Evolutionary conservation across 352 stramenopile species (phyloP).

Genomic region (Elongisporangium senticosum): DNA sequence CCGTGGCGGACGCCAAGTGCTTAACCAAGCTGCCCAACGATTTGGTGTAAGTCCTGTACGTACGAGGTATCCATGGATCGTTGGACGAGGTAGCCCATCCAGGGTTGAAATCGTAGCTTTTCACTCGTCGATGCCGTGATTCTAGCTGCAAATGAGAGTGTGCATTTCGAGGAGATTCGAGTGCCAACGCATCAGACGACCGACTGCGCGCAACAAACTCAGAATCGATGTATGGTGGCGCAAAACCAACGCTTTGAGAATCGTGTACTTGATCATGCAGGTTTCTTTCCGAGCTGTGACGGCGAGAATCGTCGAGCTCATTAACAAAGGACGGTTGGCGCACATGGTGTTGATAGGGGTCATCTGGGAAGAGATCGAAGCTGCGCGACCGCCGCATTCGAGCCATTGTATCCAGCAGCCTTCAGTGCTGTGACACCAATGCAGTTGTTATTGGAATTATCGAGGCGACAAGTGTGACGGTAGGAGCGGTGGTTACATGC

Average conservation of each 20-base stretch:
- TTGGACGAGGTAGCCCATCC: constrained; percentile 5
- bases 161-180: constrained; percentile 33
- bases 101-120: constrained; percentile 39
- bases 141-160: not conserved
- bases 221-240: not conserved
- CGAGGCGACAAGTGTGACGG: not conserved
- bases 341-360: not conserved
- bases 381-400: constrained; percentile 40
- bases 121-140: constrained; percentile 34
- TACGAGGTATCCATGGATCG: not conserved
- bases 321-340: not conserved
- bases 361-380: constrained; percentile 21
- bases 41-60: constrained; percentile 57
- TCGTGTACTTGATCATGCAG: not conserved
- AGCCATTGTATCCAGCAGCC: not conserved
- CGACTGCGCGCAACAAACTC: constrained; percentile 2
- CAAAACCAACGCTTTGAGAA: not conserved
- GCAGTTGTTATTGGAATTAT: no score
- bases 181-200: constrained; percentile 33
- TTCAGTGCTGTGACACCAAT: no score
- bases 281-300: not conserved
- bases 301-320: not conserved
- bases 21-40: constrained; percentile 77
- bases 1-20: constrained; percentile 52
- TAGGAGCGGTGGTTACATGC: not conserved